A percentile compares a stretch with the other conserved stretches of the same genome.
Conservation (phyloP, 2,329 filamentous ascomycete genomes). For the Harringtonia aguacate region DNA sequence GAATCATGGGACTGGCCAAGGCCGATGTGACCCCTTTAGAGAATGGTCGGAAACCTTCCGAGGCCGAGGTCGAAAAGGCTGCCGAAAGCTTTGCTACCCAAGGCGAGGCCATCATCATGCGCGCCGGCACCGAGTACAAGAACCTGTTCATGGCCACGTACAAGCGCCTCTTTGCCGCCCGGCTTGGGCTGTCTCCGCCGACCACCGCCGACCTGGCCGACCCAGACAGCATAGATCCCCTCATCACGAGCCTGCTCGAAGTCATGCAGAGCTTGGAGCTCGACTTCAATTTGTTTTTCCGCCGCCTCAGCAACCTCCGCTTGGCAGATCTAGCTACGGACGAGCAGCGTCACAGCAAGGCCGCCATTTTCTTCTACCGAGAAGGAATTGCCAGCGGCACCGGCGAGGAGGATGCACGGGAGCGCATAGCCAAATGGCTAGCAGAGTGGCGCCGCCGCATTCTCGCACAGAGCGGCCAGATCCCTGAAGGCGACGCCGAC, state of each 20-base stretch:
- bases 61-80: conserved; percentile 50
- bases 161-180: conserved; percentile 68
- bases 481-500: conserved; percentile 25
- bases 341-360: conserved; percentile 50
- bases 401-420: conserved; percentile 42
- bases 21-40: conserved; percentile 1
- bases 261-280: conserved; percentile 71
- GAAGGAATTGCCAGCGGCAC: conserved; percentile 53
- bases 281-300: conserved; percentile 93
- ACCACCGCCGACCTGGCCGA: conserved; percentile 26
- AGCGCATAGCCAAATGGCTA: conserved; percentile 68
- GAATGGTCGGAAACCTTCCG: not conserved
- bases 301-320: conserved; percentile 57
- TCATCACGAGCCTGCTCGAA: conserved; percentile 78
- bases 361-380: conserved; percentile 67
- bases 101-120: conserved; percentile 74
- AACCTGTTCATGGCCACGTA: conserved; percentile 82
- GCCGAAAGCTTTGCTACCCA: conserved; percentile 61
- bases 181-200: conserved; percentile 53
- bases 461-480: conserved; percentile 60
- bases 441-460: conserved; percentile 64
- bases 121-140: conserved; percentile 79
- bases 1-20: conserved; percentile 35
- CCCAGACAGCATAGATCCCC: conserved; percentile 64
- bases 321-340: conserved; percentile 54